Conservation (phyloP, 2,329 filamentous ascomycete species). For the Clathrospora elynae region DNA sequence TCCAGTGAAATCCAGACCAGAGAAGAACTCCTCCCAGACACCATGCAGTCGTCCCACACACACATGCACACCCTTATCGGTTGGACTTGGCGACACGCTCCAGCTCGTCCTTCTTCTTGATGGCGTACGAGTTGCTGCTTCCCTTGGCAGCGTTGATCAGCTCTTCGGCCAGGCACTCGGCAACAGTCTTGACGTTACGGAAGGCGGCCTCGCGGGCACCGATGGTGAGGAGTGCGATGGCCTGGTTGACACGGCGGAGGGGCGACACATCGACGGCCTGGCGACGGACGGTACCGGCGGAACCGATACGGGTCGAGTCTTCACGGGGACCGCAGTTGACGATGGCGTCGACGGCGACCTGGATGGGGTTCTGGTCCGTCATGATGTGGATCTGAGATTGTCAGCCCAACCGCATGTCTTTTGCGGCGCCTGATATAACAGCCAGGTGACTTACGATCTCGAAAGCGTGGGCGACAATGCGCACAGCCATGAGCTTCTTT, state of each 20-base stretch:
- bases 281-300: slow-evolving; percentile 98
- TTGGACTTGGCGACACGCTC: slow-evolving; percentile 99
- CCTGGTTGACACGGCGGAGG: slow-evolving; percentile 99
- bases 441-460: slow-evolving; percentile 81
- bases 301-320: slow-evolving; percentile 99
- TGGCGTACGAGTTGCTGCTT: slow-evolving; percentile 99
- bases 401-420: slow-evolving; percentile 16
- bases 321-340: slow-evolving; percentile 99
- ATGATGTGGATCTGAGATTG: slow-evolving; percentile 91
- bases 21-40: slow-evolving; percentile 45
- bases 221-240: slow-evolving; percentile 97
- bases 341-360: slow-evolving; percentile 98
- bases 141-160: slow-evolving; percentile 99
- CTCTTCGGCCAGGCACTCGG: slow-evolving; percentile 99
- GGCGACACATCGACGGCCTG: slow-evolving; percentile 99
- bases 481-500: slow-evolving; percentile 99
- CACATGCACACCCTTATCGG: slow-evolving; percentile 73
- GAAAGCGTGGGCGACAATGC: slow-evolving; percentile 98
- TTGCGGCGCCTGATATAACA: background rate
- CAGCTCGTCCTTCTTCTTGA: slow-evolving; percentile 99
- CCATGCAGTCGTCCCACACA: slow-evolving; percentile 31
- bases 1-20: slow-evolving; percentile 37
- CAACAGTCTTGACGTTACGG: slow-evolving; percentile 99
- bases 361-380: slow-evolving; percentile 99
- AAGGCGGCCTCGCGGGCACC: slow-evolving; percentile 98